phyloP scores from a whole-genome alignment of 1,139 yeast species.

The Hansenula anomala region DNA sequence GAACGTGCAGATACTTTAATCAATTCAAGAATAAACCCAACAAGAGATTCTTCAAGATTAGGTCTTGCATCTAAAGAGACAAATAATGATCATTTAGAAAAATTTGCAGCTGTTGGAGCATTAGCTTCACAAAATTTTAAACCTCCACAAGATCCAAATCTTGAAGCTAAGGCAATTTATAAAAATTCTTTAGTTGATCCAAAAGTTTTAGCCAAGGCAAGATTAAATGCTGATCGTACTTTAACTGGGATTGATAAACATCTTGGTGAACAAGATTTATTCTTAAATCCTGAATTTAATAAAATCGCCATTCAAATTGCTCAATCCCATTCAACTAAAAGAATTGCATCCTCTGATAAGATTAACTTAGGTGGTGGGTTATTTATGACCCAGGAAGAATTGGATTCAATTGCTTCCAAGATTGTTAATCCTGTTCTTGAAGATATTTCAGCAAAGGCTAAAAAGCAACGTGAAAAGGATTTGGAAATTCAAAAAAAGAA shows the following conservation, averaged over 20 bases:
- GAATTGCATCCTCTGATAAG: conserved; percentile 38
- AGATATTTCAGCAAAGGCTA: conserved; percentile 70
- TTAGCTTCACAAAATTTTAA: conserved; percentile 28
- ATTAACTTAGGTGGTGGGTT: conserved; percentile 89
- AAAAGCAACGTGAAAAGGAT: conserved; percentile 66
- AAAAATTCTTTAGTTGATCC: conserved; percentile 42
- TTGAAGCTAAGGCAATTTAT: conserved; percentile 17
- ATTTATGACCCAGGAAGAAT: conserved; percentile 68
- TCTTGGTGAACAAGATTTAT: conserved; percentile 29
- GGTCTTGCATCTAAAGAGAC: conserved; percentile 35
- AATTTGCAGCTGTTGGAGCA: conserved; percentile 32
- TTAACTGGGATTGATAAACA: conserved; percentile 37
- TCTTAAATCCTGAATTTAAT: conserved; percentile 32
- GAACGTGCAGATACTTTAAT: conserved; percentile 15
- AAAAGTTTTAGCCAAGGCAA: conserved; percentile 57
- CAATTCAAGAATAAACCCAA: conserved; percentile 41
- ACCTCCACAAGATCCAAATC: conserved; percentile 19
- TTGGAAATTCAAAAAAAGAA: conserved; percentile 35
- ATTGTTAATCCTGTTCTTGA: conserved; percentile 82
- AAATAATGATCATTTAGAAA: conserved; percentile 14
- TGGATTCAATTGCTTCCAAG: conserved; percentile 76
- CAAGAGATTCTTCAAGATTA: conserved; percentile 30
- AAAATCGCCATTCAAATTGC: conserved; percentile 59
- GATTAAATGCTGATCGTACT: conserved; percentile 50
- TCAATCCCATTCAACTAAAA: conserved; percentile 28